Evolutionary conservation across 805 yeast species (phyloP), one percentile per base, ranked within the genome.

Genomic region (Pichia nakasei): DNA sequence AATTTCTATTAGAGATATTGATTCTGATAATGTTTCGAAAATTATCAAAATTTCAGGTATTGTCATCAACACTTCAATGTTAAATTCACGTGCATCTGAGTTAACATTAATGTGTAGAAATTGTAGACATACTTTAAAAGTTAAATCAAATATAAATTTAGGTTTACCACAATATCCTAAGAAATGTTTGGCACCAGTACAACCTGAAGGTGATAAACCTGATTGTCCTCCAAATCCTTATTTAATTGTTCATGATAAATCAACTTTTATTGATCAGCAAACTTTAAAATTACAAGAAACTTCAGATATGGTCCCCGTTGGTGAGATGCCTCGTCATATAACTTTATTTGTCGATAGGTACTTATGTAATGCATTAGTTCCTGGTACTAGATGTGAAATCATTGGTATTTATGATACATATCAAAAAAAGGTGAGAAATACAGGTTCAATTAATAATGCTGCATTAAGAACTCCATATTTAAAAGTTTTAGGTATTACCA

Each of bases 301-400:
- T n/a, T 97, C 97, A 12, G 99, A 93, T 61, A 85, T 85, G 82
- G 97, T 93, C 2, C 99, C 98, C 1, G 95, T 93, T 24, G 98
- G 99, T 52, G 99, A 93, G 66, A 82, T 93, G 87, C 99, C 99
- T 9, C 78, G 99, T 53, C 95, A 93, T 57, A 82, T 93, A 35
- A 59, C 86, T 46, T 70, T 93, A 50, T 84, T 93, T 36, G 86
- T 87, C 29, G 97, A 93, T 61, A 75, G 98, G 48, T 85, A 85
- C 54, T 68, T 93, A 59, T 83, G 96, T 22, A 93, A 93, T 65
- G 79, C 76, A 50, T 88, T 93, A 26, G 84, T 91, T 35, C 99
- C 99, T 0, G 99, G 99, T 22, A 85, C 94, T 0, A 72, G 97
- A 51, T 94, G 95, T 53, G 87, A 95, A 9, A 74, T 91, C 36